Percentiles rank a stretch among this genome's conserved stretches.
phyloP scores from a whole-genome alignment of 208 protist genomes.

The Leptomonas pyrrhocoris region DNA sequence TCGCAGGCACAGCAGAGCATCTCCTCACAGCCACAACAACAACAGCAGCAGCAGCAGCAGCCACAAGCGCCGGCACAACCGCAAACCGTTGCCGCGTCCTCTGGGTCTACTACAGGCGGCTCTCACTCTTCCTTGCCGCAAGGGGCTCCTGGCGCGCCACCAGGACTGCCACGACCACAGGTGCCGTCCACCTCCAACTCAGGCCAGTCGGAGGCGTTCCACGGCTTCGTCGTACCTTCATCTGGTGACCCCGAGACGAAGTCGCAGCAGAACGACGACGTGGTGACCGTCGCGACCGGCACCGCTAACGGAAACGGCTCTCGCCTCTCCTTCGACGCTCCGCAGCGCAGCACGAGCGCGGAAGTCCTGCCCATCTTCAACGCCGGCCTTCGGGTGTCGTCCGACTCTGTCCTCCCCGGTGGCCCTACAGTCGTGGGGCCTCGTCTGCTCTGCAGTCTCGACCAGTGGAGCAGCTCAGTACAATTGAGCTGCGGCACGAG shows the following conservation, averaged over 20 bases:
- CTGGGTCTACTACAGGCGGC: neutral
- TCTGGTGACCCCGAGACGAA: conserved; percentile 3
- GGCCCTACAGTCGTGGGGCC: conserved; percentile 12
- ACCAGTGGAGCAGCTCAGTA: conserved; percentile 34
- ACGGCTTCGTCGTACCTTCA: neutral
- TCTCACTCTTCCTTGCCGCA: neutral
- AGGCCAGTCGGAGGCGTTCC: neutral
- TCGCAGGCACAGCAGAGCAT: neutral
- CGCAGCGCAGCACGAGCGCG: neutral
- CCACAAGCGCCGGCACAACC: neutral
- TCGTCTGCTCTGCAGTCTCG: conserved; percentile 15
- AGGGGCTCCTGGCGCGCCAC: neutral
- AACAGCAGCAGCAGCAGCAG: neutral
- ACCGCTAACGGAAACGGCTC: conserved; percentile 1
- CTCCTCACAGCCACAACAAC: neutral
- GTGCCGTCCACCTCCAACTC: neutral
- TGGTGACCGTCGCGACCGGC: neutral
- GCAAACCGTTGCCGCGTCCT: neutral
- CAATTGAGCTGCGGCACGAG: conserved; percentile 42
- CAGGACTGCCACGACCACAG: neutral
- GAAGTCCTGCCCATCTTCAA: neutral
- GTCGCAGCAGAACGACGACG: conserved; percentile 15
- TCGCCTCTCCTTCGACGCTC: conserved; percentile 6
- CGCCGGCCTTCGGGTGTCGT: neutral
- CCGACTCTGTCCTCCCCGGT: neutral